Conservation (phyloP, 2,329 filamentous ascomycete species). For the Aspergillus neotritici region DNA sequence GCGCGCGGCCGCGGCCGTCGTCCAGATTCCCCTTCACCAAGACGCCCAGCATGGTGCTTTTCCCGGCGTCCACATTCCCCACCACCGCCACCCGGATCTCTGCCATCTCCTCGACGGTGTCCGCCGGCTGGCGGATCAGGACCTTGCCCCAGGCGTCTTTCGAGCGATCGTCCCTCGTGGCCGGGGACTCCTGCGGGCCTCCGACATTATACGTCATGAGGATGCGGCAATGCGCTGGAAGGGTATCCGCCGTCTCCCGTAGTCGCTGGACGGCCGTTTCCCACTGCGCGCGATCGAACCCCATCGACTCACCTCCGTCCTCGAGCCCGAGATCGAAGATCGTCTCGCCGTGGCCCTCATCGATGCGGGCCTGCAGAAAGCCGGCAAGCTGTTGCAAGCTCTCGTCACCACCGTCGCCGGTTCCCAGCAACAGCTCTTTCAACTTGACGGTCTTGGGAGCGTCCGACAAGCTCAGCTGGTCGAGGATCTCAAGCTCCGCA, state of each 20-base stretch:
- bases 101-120: conserved; percentile 76
- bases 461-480: conserved; percentile 69
- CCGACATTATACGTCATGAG: conserved; percentile 89
- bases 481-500: conserved; percentile 84
- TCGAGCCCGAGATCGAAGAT: conserved; percentile 91
- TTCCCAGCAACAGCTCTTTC: conserved; percentile 66
- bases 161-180: conserved; percentile 56
- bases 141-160: conserved; percentile 78
- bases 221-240: conserved; percentile 70
- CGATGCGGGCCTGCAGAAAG: conserved; percentile 62
- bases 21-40: conserved; percentile 93
- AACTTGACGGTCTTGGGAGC: conserved; percentile 59
- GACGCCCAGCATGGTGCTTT: conserved; percentile 92
- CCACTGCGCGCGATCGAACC: conserved; percentile 69
- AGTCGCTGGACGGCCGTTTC: conserved; percentile 63
- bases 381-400: conserved; percentile 59
- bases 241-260: conserved; percentile 56
- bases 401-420: conserved; percentile 51
- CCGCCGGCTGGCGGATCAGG: conserved; percentile 69
- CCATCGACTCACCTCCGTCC: conserved; percentile 81
- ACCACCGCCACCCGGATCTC: conserved; percentile 96
- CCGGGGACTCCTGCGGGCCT: conserved; percentile 65
- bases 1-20: conserved; percentile 86
- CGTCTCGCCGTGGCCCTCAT: conserved; percentile 81
- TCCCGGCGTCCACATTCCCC: conserved; percentile 95